Evolutionary conservation across 2,329 filamentous ascomycete species (phyloP).

Genomic region (Leptographium procerum): DNA sequence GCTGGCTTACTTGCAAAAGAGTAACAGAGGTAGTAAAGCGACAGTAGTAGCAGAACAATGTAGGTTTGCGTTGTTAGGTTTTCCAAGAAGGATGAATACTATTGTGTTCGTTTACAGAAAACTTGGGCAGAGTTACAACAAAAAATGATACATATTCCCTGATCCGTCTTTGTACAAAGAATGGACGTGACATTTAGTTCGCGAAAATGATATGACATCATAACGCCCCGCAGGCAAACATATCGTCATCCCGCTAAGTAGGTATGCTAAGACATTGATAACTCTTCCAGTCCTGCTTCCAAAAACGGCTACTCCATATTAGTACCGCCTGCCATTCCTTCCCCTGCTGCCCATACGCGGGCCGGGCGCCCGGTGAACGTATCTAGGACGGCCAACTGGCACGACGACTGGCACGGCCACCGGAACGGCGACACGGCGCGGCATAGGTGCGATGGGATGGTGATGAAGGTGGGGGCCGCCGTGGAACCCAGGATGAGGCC

Average conservation of each 20-base stretch:
- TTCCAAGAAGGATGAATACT: too few species aligned
- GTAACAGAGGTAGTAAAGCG: not conserved
- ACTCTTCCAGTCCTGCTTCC: not conserved
- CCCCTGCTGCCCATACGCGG: constrained; percentile 17
- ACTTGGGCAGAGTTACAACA: too few species aligned
- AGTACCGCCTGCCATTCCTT: not conserved
- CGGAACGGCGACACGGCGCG: not conserved
- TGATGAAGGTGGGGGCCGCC: constrained; percentile 22
- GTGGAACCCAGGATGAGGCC: not conserved
- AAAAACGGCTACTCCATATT: not conserved
- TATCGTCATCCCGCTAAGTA: not conserved
- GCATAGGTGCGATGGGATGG: constrained; percentile 16
- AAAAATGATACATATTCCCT: too few species aligned
- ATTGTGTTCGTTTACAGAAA: too few species aligned
- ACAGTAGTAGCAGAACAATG: not conserved
- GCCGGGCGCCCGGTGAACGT: constrained; percentile 20
- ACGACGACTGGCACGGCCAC: constrained; percentile 3
- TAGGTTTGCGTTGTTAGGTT: too few species aligned
- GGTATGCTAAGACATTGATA: not conserved
- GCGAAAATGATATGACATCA: not conserved
- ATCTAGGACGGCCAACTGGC: constrained; percentile 2
- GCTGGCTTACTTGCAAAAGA: not conserved
- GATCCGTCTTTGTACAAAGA: not conserved
- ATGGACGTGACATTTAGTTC: not conserved
- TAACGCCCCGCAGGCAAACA: not conserved